Base-by-base conservation (phyloP, 2,329 filamentous ascomycete genomes). In the Tolypocladium nubicola region DNA sequence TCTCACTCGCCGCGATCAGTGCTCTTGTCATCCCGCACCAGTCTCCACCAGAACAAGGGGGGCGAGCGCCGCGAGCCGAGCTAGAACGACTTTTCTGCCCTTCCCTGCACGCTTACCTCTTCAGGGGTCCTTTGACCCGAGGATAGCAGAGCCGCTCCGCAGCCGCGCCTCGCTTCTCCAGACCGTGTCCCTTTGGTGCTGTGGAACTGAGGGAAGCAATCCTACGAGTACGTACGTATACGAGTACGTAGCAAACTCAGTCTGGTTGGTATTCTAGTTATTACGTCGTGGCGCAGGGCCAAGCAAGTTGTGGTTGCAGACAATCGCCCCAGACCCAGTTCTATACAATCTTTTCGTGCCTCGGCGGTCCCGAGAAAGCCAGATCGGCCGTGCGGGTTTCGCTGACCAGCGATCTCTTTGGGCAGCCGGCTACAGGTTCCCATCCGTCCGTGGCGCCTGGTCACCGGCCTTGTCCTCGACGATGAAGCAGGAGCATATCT, bases 81-180 rank as follows among this genome's bases (percentile, higher is more conserved):
- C 58, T 58, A 58, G 54, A 54, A 37, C 38, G 26, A 58, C 54
- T 58, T 54, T 53, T 57, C 41, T 43, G 30, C 43, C 35, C 11
- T 16, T 41, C 14, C 21, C 52, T 19, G 21, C 21, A 14, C 38
- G 8, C 16, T 53, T 53, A 23, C 52, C 38, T 53, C 19, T n/a
- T 50, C 38, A 41, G 52, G 37, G 38, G 35, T 38, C 54, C 45
- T 47, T 54, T 52, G 45, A 30, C 21, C 54, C 43, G 54, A 56
- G 43, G 33, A 52, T 13, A 23, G 47, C 52, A 43, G 37, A 49
- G 37, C 52, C 21, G 50, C 50, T 8, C n/a, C 37, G 14, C 13
- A 8, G 21, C 21, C 45, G 23, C 23, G 45, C 45, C 45, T 49
- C 23, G 30, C 30, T 33, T 30, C 45, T 49, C 37, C 38, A 39